Base-by-base conservation (phyloP, 2,329 filamentous ascomycete genomes). In the Onygena corvina region DNA sequence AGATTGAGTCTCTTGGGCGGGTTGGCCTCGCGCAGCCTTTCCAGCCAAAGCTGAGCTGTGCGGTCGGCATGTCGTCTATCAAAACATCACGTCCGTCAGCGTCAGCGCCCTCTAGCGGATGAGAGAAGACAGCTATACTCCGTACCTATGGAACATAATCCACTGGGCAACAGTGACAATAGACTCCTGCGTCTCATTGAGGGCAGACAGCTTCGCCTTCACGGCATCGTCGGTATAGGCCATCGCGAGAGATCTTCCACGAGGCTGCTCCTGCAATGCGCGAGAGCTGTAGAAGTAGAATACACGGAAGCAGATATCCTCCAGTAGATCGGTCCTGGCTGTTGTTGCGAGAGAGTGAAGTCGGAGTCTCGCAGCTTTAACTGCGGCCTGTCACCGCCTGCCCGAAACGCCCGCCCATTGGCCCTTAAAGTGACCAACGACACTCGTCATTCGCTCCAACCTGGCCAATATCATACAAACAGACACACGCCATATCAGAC, bases 101-200 rank as follows among this genome's bases (percentile, higher is more conserved):
- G 18, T 40, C 20, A 5, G 27, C n/a, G n/a, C n/a, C 21, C 25
- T 16, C 11, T 42, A 27, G 35, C 11, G 21, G 8, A 16, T 20
- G 21, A 9, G 11, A 18, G 0, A 33, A 11, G 29, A 9, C 3
- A 16, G 12, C n/a, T n/a, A n/a, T n/a, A 23, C 34, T 5, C n/a
- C 7, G n/a, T 35, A 94, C 88, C 88, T 84, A 70, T 98, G 90
- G 66, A 98, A 98, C 84, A 98, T 93, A 54, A 98, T 92, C 93
- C 93, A 98, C 80, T 96, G 90, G 51, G 92, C 88, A 54, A 94
- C 89, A 30, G 86, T 90, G 53, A 94, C 80, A 62, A 98, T 96
- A 69, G 88, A 93, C 65, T 98, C 92, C 66, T 98, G 90, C 8
- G 88, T 94, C 70, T 98, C 93, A 68, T 94, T 95, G 54, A 98